Evolutionary conservation across 768 basidiomycete genomes (phyloP).

Genomic region (Cystofilobasidium macerans): DNA sequence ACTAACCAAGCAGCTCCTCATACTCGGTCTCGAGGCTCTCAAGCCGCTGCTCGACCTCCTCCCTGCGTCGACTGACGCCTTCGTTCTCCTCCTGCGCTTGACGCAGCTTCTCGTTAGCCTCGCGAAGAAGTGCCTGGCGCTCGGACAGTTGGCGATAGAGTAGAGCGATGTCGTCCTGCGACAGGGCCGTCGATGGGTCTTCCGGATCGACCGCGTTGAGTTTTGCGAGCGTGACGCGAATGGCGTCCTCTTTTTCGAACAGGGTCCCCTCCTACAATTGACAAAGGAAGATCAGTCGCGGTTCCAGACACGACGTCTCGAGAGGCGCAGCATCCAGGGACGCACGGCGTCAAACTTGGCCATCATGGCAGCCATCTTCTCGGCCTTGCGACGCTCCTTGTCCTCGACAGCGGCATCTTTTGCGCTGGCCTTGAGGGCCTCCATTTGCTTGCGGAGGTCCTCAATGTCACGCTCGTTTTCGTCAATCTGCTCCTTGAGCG

Average conservation of each 20-base stretch:
- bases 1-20: conserved; percentile 84
- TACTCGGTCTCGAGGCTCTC: conserved; percentile 79
- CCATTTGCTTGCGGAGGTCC: conserved; percentile 47
- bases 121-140: conserved; percentile 70
- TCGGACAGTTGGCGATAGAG: conserved; percentile 81
- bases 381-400: conserved; percentile 96
- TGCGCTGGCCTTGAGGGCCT: conserved; percentile 75
- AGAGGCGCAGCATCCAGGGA: background rate
- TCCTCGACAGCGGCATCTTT: conserved; percentile 82
- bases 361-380: conserved; percentile 99
- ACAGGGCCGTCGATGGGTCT: conserved; percentile 49
- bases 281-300: background rate
- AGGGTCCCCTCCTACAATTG: conserved; percentile 66
- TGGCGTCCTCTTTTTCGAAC: conserved; percentile 89
- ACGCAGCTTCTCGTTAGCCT: conserved; percentile 77
- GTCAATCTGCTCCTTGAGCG: conserved; percentile 83
- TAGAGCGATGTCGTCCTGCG: conserved; percentile 64
- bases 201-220: conserved; percentile 65
- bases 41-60: conserved; percentile 77
- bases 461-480: conserved; percentile 58
- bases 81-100: conserved; percentile 89
- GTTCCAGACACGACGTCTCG: conserved; percentile 19
- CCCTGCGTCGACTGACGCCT: conserved; percentile 63
- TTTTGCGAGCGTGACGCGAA: conserved; percentile 71
- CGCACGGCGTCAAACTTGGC: conserved; percentile 90